Evolutionary conservation across 2,329 filamentous ascomycete species (phyloP).

Genomic region (Fusarium albosuccineum): DNA sequence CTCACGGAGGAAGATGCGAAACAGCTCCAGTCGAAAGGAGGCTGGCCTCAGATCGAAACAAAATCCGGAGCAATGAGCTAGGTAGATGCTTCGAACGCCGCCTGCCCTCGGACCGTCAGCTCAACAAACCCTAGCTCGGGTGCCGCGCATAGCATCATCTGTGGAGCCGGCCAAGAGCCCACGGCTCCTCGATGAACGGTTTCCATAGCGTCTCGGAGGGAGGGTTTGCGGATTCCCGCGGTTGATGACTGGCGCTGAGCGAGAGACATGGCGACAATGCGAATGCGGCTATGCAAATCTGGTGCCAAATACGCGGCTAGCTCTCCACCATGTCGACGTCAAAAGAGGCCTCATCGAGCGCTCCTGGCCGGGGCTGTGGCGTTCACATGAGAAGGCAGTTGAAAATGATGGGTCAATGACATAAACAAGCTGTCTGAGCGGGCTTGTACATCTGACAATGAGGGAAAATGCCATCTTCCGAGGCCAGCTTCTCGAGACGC

Average conservation of each 20-base stretch:
- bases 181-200: conserved; percentile 17
- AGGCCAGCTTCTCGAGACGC: conserved; percentile 21
- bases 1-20: conserved; percentile 28
- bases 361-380: conserved; percentile 8
- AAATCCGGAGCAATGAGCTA: conserved; percentile 17
- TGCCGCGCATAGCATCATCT: conserved; percentile 37
- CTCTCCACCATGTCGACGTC: conserved; percentile 20
- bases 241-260: conserved; percentile 19
- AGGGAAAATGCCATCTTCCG: conserved; percentile 16
- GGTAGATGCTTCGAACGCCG: conserved; percentile 14
- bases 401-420: conserved; percentile 1
- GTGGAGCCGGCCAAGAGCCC: conserved; percentile 32
- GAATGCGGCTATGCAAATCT: conserved; percentile 10
- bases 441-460: conserved; percentile 21
- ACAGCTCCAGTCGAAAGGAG: conserved; percentile 17
- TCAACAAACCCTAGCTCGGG: conserved; percentile 5
- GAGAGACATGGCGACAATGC: conserved; percentile 8
- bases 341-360: conserved; percentile 10
- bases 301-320: conserved; percentile 13
- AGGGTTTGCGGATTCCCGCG: neutral
- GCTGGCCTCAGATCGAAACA: conserved; percentile 37
- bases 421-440: conserved; percentile 8
- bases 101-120: conserved; percentile 8
- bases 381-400: neutral
- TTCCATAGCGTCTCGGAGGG: conserved; percentile 20